These are phyloP conservation scores for Alternaria conjuncta DNA, from an alignment of 2,329 filamentous ascomycete genomes.

Conservation along the genomic window DNA sequence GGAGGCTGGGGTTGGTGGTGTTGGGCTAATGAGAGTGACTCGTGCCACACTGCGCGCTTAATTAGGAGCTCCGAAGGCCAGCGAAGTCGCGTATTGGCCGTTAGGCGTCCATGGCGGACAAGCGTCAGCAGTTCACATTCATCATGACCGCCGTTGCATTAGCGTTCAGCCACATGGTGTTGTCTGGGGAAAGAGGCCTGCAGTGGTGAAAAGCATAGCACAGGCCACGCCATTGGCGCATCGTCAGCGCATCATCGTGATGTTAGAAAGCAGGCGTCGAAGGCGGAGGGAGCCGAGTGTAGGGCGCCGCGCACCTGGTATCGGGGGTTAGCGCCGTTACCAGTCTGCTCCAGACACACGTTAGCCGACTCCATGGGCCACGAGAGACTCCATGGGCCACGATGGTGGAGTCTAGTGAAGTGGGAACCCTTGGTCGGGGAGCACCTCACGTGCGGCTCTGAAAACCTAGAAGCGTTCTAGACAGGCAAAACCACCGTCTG, in stretches of 20 bases:
- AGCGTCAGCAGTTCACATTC: neutral
- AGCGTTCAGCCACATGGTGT: neutral
- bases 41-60: neutral
- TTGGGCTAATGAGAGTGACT: neutral
- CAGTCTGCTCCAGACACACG: neutral
- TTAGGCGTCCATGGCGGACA: neutral
- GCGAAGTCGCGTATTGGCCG: neutral
- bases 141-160: neutral
- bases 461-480: neutral
- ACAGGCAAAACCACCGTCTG: neutral
- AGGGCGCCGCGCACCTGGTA: neutral
- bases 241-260: neutral
- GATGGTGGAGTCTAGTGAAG: neutral
- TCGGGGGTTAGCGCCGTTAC: neutral
- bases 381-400: neutral
- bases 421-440: neutral
- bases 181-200: neutral
- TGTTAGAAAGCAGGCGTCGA: neutral
- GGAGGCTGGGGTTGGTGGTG: neutral
- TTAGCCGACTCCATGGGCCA: neutral
- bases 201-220: neutral
- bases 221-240: neutral
- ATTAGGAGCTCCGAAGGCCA: neutral
- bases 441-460: slow-evolving; percentile 1
- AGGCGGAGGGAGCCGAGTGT: neutral